Evolutionary conservation across 176 grass and related monocot genomes (phyloP), one percentile per base, ranked within the genome.

Genomic region (Carex littledalei): DNA sequence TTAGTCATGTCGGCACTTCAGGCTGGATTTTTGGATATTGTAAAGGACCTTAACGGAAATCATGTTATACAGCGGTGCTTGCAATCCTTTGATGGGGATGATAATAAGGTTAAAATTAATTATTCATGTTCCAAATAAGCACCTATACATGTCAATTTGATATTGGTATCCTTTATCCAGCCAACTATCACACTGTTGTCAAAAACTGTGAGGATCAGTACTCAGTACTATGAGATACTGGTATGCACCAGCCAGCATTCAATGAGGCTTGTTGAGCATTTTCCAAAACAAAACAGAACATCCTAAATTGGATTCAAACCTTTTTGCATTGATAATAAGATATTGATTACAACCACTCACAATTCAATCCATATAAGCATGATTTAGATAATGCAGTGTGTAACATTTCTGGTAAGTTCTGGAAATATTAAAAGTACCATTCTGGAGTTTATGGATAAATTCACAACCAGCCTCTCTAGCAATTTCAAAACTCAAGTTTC

Each of bases 11-110:
- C 85, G 2, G 84, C 94, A 11, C 82, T 97, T 29, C 43, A 84
- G 16, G 83, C 87, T 0, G 89, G 87, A 41, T 92, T 94, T 73
- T 76, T 97, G 86, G 87, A 97, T 41, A 88, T 97, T 76, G 91
- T 92, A 41, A 94, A 90, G 84, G 94, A 97, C 43, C 82, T 79
- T 3, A 94, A 97, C 63, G 94, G 90, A 29, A 97, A 94, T 49
- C 94, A 97, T 93, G 90, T 97, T 26, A 79, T 97, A 69, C 94
- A 94, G 3, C 90, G 84, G 76, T 94, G 94, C 75, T 37, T 97
- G 81, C 84, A 92, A 49, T 86, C 66, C 9, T 94, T 94, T 12
- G 84, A 80, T 52, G 86, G 58, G 0, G 67, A 94, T 7, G 87
- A 97, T 85, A 97, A 94, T 60, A 91, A 97, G 94, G 94, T 94